A percentile compares a stretch with the other conserved stretches of the same genome.
These are phyloP conservation scores for Apocynum venetum DNA, from an alignment of 257 asterid genomes.

Conservation along the genomic window DNA sequence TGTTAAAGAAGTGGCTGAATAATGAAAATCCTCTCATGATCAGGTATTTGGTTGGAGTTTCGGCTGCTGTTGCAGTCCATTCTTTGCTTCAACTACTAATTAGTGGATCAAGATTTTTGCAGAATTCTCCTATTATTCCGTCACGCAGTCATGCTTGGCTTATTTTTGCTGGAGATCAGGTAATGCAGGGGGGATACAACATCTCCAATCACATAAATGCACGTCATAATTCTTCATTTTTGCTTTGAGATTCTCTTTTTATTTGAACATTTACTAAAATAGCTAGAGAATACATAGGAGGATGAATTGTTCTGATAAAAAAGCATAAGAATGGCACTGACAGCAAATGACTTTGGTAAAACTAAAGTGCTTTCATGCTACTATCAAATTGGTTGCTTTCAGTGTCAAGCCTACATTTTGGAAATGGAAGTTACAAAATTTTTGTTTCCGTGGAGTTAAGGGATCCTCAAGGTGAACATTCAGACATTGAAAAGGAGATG, in stretches of 20 bases:
- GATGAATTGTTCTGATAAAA: background rate
- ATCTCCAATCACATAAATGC: background rate
- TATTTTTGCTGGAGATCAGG: constrained; percentile 85
- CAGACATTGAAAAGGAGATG: no score
- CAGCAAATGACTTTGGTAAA: background rate
- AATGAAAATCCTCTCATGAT: constrained; percentile 21
- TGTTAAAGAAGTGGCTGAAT: constrained; percentile 22
- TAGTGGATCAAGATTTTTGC: constrained; percentile 36
- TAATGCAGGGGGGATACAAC: constrained; percentile 4
- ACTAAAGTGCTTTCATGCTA: no score
- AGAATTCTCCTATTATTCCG: constrained; percentile 41
- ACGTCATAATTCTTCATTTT: no score
- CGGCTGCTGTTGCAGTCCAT: constrained; percentile 67
- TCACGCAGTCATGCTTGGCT: constrained; percentile 74
- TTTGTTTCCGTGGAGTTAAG: no score
- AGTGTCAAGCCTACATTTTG: no score
- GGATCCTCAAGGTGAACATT: no score
- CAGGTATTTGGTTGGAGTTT: constrained; percentile 82
- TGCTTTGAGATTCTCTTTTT: no score
- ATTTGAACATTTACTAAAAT: no score
- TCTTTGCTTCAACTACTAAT: constrained; percentile 65
- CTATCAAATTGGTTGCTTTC: no score
- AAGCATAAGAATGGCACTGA: background rate
- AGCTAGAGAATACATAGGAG: no score
- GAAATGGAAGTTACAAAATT: no score